These are phyloP conservation scores for Emergomyces pasteurianus DNA, from an alignment of 2,329 filamentous ascomycete species.

Conservation along the genomic window DNA sequence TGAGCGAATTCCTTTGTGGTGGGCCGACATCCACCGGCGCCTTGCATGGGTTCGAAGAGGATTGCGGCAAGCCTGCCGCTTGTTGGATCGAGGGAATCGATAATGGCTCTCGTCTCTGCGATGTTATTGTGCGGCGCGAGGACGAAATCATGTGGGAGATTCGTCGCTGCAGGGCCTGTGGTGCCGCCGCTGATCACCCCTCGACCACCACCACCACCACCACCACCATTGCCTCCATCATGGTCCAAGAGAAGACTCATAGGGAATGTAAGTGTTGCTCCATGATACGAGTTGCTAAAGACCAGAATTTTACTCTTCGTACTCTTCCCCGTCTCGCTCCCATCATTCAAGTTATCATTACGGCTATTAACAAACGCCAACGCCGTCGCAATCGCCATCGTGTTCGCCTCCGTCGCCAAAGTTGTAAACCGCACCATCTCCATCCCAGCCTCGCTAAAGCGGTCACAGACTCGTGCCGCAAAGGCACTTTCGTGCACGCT, in stretches of 20 bases:
- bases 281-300: slow-evolving; percentile 43
- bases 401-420: slow-evolving; percentile 54
- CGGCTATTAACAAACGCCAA: slow-evolving; percentile 31
- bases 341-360: neutral
- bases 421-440: slow-evolving; percentile 51
- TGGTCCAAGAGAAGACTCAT: neutral
- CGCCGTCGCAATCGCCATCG: slow-evolving; percentile 45
- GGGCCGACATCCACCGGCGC: slow-evolving; percentile 46
- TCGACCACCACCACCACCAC: too few species aligned
- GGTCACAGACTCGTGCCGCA: slow-evolving; percentile 40
- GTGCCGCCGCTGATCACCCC: slow-evolving; percentile 14
- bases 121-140: slow-evolving; percentile 52
- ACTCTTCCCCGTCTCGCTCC: neutral
- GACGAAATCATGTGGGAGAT: slow-evolving; percentile 46
- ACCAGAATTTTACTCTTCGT: slow-evolving; percentile 38
- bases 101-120: slow-evolving; percentile 31
- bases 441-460: slow-evolving; percentile 37
- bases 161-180: slow-evolving; percentile 17
- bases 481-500: slow-evolving; percentile 41
- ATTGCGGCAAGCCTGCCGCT: slow-evolving; percentile 49
- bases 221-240: neutral
- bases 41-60: slow-evolving; percentile 55
- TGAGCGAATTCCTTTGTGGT: slow-evolving; percentile 41
- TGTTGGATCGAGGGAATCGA: slow-evolving; percentile 23
- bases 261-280: slow-evolving; percentile 40